Conservation (phyloP, 169 alveolate genomes). For the Plasmodium sp. region DNA sequence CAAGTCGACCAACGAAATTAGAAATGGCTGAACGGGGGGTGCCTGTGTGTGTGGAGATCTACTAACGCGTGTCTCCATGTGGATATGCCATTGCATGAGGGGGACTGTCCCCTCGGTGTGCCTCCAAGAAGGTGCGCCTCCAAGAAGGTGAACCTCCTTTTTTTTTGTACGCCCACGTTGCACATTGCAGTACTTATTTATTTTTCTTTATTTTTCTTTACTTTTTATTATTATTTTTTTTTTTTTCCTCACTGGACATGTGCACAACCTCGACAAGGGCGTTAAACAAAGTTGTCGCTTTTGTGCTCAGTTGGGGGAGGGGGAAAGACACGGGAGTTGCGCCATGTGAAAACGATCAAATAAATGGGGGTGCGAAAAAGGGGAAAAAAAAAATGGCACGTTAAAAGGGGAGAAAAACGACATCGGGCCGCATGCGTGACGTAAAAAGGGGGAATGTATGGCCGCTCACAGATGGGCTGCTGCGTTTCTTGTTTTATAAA, state of each 20-base stretch:
- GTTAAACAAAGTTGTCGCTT: not conserved
- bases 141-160: not conserved
- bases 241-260: not conserved
- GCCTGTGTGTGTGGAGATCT: not conserved
- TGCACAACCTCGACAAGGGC: not conserved
- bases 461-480: not conserved
- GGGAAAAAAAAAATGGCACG: not conserved
- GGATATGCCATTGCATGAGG: not conserved
- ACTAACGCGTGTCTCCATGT: not conserved
- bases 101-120: not conserved
- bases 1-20: constrained; percentile 39
- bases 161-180: too few relatives aligned
- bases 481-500: not conserved
- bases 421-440: not conserved
- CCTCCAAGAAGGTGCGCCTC: not conserved
- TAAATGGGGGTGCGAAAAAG: not conserved
- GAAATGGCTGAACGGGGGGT: not conserved
- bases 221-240: too few relatives aligned
- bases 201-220: too few relatives aligned
- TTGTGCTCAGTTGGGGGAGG: not conserved
- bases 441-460: not conserved
- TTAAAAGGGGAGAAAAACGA: not conserved
- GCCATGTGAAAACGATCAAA: not conserved
- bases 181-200: not conserved
- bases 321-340: not conserved